Percentiles rank a stretch among this genome's conserved stretches.
These are phyloP conservation scores for Parathielavia hyrcaniae DNA, from an alignment of 495 filamentous ascomycete genomes.

Conservation along the genomic window DNA sequence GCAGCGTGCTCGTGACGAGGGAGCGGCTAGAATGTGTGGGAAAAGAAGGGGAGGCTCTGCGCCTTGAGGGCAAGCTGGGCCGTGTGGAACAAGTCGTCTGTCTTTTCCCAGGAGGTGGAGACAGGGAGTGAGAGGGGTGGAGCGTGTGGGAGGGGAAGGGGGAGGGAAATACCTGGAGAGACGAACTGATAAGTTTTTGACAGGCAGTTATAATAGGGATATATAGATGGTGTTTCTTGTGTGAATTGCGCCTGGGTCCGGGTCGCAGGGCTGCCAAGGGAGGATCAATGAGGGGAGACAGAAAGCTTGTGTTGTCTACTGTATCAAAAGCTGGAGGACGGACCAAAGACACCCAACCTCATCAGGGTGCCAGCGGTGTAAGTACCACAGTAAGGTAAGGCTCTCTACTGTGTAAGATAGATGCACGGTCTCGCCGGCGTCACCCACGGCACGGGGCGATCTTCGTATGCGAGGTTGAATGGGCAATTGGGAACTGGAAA, in stretches of 20 bases:
- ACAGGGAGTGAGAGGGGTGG: slow-evolving; percentile 10
- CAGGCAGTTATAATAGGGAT: too few species aligned
- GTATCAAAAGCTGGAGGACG: not conserved
- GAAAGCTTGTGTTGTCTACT: slow-evolving; percentile 7
- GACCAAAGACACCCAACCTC: too few species aligned
- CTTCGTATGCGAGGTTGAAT: not conserved
- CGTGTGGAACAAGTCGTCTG: slow-evolving; percentile 12
- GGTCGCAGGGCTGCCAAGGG: too few species aligned
- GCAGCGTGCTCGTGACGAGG: not conserved
- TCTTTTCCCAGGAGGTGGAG: slow-evolving; percentile 11
- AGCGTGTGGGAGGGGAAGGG: not conserved
- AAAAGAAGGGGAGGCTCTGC: not conserved
- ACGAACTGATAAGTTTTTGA: not conserved
- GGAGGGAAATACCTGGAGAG: not conserved
- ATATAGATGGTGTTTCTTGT: too few species aligned
- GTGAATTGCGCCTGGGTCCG: too few species aligned
- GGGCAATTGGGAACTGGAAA: slow-evolving; percentile 23
- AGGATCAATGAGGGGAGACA: not conserved
- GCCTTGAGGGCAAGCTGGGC: not conserved
- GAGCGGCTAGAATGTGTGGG: not conserved
- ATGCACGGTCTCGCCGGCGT: slow-evolving; percentile 11
- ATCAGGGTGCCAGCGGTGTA: too few species aligned
- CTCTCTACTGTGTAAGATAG: slow-evolving; percentile 5
- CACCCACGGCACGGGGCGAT: slow-evolving; percentile 16
- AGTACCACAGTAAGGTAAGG: too few species aligned